These are phyloP conservation scores for Tardiomyces blankii DNA, from an alignment of 1,139 yeast genomes.

Conservation along the genomic window DNA sequence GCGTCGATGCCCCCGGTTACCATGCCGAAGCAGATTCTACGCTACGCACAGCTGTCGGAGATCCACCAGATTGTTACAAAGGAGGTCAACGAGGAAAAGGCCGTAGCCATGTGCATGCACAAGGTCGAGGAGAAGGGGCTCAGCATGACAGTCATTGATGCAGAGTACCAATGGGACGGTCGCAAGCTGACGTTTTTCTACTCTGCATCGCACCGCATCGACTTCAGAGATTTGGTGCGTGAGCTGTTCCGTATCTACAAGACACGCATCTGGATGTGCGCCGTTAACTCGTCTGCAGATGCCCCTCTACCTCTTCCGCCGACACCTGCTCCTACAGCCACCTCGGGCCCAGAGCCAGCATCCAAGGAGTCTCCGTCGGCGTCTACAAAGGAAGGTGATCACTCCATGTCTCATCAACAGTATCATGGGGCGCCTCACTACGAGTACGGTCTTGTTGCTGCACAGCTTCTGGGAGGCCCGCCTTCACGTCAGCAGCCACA, in stretches of 20 bases:
- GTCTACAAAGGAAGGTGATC: background rate
- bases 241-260: slow-evolving; percentile 89
- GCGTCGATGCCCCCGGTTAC: slow-evolving; percentile 27
- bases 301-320: background rate
- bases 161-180: slow-evolving; percentile 93
- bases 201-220: slow-evolving; percentile 72
- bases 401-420: background rate
- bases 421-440: background rate
- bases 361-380: background rate
- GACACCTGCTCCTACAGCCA: background rate
- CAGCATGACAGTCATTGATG: slow-evolving; percentile 47
- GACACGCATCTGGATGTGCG: slow-evolving; percentile 96
- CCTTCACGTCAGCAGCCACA: background rate
- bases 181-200: slow-evolving; percentile 89
- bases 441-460: background rate
- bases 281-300: slow-evolving; percentile 32
- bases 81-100: slow-evolving; percentile 61
- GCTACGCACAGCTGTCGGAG: slow-evolving; percentile 56
- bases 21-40: slow-evolving; percentile 63
- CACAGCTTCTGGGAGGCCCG: background rate
- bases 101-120: slow-evolving; percentile 47
- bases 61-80: slow-evolving; percentile 48
- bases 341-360: background rate
- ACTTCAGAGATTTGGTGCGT: slow-evolving; percentile 83
- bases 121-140: slow-evolving; percentile 42